Percentiles rank a stretch among this genome's conserved stretches.
These are phyloP conservation scores for Penicillium thymicola DNA, from an alignment of 2,329 filamentous ascomycete genomes.

Conservation along the genomic window DNA sequence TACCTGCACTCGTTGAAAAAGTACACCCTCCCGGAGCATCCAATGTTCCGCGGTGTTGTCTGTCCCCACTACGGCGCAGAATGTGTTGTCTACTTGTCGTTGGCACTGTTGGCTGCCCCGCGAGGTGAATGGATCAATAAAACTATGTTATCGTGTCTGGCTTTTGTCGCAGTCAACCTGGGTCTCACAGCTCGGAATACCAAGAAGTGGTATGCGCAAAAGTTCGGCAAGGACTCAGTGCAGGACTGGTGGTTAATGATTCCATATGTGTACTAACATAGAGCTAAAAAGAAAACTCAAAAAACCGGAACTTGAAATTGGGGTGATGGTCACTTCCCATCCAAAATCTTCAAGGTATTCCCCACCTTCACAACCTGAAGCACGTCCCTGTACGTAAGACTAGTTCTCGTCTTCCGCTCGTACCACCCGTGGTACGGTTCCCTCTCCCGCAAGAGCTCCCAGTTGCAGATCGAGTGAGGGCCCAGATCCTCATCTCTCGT, in stretches of 20 bases:
- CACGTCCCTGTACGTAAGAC: constrained; percentile 76
- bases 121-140: constrained; percentile 63
- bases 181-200: constrained; percentile 77
- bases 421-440: constrained; percentile 42
- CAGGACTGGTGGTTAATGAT: constrained; percentile 70
- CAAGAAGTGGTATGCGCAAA: constrained; percentile 71
- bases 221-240: constrained; percentile 67
- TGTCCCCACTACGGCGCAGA: constrained; percentile 93
- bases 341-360: constrained; percentile 59
- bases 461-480: constrained; percentile 53
- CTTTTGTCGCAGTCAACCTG: constrained; percentile 76
- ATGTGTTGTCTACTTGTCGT: constrained; percentile 75
- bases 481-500: constrained; percentile 63
- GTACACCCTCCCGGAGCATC: constrained; percentile 75
- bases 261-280: constrained; percentile 47
- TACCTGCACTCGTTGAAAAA: constrained; percentile 70
- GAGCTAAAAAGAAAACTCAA: neutral
- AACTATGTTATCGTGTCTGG: constrained; percentile 65
- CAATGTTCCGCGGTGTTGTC: constrained; percentile 68
- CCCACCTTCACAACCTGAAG: constrained; percentile 73
- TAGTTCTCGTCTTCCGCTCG: constrained; percentile 52
- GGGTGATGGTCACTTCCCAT: constrained; percentile 20
- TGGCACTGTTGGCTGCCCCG: constrained; percentile 73
- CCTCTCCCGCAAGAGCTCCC: constrained; percentile 51
- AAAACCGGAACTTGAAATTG: neutral